Evolutionary conservation across 2,329 filamentous ascomycete genomes (phyloP).

Genomic region (Penicillium oxalicum): DNA sequence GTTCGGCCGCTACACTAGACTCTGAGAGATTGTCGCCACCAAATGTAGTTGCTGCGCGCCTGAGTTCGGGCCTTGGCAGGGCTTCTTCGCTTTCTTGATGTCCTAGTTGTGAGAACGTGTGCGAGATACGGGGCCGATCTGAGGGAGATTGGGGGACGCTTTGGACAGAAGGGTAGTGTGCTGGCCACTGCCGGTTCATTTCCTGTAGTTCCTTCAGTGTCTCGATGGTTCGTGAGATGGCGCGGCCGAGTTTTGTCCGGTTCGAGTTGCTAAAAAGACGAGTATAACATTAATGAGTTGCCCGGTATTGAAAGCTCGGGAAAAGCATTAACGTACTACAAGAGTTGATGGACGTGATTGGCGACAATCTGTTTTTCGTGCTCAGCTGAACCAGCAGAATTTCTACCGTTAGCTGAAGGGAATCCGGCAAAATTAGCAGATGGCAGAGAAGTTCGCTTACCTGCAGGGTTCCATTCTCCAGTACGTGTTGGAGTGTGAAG

Average conservation of each 20-base stretch:
- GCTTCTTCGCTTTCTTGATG: conserved; percentile 22
- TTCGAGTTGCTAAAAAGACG: conserved; percentile 64
- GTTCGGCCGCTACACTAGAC: conserved; percentile 66
- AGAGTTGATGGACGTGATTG: conserved; percentile 83
- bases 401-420: conserved; percentile 12
- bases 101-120: conserved; percentile 33
- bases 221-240: conserved; percentile 81
- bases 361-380: conserved; percentile 64
- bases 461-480: conserved; percentile 44
- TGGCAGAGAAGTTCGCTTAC: conserved; percentile 18
- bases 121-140: conserved; percentile 33
- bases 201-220: conserved; percentile 75
- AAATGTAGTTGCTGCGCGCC: conserved; percentile 67
- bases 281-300: conserved; percentile 12
- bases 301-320: neutral
- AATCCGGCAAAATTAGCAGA: neutral
- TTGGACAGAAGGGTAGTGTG: conserved; percentile 72
- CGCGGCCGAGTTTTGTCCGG: conserved; percentile 74
- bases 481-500: conserved; percentile 48
- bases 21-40: conserved; percentile 58
- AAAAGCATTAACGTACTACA: conserved; percentile 52
- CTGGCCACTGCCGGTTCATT: conserved; percentile 88
- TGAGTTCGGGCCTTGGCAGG: conserved; percentile 47
- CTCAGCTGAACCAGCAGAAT: conserved; percentile 39
- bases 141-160: conserved; percentile 21